These are phyloP conservation scores for Heliamphora pulchella DNA, from an alignment of 179 eudicot species.

Conservation along the genomic window DNA sequence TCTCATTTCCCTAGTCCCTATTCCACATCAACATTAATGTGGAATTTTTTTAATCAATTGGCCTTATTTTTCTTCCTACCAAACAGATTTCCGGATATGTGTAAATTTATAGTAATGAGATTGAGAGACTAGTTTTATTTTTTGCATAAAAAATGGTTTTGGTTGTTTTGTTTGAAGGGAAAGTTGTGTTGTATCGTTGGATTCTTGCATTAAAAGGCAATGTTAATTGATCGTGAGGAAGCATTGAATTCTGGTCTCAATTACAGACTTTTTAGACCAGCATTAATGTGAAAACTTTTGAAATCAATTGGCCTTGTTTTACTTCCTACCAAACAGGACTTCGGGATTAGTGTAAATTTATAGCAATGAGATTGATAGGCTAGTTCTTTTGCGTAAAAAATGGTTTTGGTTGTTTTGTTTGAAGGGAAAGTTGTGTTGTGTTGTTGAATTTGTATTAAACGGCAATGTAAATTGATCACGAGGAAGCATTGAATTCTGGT, in stretches of 20 bases:
- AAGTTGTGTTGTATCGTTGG: neutral
- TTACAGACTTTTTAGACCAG: neutral
- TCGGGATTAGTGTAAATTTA: neutral
- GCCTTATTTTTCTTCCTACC: neutral
- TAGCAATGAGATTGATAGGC: neutral
- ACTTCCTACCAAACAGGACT: neutral
- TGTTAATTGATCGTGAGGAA: neutral
- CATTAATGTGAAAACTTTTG: neutral
- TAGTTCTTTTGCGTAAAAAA: neutral
- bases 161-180: neutral
- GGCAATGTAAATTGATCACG: neutral
- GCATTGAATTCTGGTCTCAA: neutral
- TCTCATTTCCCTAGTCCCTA: too few relatives aligned
- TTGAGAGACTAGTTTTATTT: neutral
- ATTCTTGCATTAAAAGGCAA: neutral
- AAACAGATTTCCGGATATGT: neutral
- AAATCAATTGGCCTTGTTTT: neutral
- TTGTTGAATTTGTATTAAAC: neutral
- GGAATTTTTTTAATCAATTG: neutral
- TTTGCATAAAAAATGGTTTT: neutral
- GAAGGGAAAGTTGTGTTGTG: neutral
- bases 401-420: neutral
- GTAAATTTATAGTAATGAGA: neutral
- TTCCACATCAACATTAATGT: neutral
- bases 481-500: neutral